Evolutionary conservation across 1,284 basidiomycete genomes (phyloP).

Genomic region (Ceratobasidium papillatum): DNA sequence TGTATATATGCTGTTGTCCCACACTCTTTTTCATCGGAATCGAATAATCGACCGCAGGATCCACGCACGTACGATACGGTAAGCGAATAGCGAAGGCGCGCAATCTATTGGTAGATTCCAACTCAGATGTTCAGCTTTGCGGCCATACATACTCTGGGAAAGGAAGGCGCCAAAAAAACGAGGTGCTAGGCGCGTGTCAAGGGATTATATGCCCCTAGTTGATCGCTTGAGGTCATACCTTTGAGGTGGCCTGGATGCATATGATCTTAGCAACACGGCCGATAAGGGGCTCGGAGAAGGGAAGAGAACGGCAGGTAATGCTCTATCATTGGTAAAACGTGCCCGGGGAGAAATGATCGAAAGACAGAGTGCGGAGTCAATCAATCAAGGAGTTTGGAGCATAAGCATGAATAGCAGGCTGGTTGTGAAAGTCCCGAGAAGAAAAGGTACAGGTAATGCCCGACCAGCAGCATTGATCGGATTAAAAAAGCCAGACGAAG

Average conservation of each 20-base stretch:
- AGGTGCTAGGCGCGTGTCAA: not conserved
- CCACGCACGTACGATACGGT: not conserved
- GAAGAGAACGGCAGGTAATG: not conserved
- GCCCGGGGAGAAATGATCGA: constrained; percentile 3
- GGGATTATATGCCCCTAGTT: not conserved
- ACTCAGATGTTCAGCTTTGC: not conserved
- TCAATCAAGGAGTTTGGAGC: not conserved
- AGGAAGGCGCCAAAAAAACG: constrained; percentile 4
- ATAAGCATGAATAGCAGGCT: not conserved
- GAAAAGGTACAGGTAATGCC: not conserved
- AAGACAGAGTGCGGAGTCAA: not conserved
- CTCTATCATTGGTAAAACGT: constrained; percentile 15
- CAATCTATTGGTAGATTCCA: not conserved
- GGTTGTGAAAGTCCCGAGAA: constrained; percentile 14
- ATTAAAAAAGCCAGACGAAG: constrained; percentile 23
- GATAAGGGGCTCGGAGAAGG: not conserved
- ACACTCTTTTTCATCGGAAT: not conserved
- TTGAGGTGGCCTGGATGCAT: not conserved
- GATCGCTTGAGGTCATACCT: not conserved
- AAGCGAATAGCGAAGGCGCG: not conserved
- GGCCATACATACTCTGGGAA: not conserved
- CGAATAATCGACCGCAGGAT: not conserved
- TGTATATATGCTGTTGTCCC: not conserved
- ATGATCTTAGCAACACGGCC: not conserved
- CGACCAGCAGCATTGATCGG: constrained; percentile 29